Conservation (phyloP, 805 yeast species). For the Nakazawaea pomicola region DNA sequence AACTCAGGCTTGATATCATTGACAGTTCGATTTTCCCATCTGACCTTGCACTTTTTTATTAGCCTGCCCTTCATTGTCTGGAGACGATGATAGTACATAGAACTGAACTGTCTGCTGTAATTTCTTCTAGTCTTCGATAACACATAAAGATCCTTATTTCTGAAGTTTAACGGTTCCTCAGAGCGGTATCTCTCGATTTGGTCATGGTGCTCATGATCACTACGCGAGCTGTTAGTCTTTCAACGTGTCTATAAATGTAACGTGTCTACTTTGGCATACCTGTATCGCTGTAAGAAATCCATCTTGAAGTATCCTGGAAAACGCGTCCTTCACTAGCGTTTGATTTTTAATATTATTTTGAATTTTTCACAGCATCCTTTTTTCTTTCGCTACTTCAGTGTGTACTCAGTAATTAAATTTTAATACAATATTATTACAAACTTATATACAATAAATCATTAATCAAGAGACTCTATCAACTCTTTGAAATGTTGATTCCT, state of each 20-base stretch:
- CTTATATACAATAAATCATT: no score
- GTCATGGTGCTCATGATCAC: neutral
- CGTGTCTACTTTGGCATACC: no score
- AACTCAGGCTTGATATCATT: conserved; percentile 24
- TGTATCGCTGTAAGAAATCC: conserved; percentile 1
- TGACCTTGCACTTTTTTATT: conserved; percentile 21
- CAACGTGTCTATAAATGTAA: no score
- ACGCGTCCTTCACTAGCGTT: conserved; percentile 3
- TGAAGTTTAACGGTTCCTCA: conserved; percentile 7
- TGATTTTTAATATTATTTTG: neutral
- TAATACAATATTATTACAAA: no score
- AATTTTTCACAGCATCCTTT: neutral
- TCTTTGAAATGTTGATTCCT: no score
- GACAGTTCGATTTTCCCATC: conserved; percentile 38
- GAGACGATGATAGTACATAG: conserved; percentile 38
- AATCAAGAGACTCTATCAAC: no score
- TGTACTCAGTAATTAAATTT: no score
- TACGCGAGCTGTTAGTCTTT: no score
- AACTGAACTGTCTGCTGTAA: conserved; percentile 35
- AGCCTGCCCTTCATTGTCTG: conserved; percentile 26
- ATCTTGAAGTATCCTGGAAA: neutral
- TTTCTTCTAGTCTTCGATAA: conserved; percentile 23
- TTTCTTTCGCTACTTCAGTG: no score
- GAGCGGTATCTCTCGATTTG: neutral
- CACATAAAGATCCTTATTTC: conserved; percentile 17